Evolutionary conservation across 2,329 filamentous ascomycete genomes (phyloP).

Genomic region (Pyrenophora teres): DNA sequence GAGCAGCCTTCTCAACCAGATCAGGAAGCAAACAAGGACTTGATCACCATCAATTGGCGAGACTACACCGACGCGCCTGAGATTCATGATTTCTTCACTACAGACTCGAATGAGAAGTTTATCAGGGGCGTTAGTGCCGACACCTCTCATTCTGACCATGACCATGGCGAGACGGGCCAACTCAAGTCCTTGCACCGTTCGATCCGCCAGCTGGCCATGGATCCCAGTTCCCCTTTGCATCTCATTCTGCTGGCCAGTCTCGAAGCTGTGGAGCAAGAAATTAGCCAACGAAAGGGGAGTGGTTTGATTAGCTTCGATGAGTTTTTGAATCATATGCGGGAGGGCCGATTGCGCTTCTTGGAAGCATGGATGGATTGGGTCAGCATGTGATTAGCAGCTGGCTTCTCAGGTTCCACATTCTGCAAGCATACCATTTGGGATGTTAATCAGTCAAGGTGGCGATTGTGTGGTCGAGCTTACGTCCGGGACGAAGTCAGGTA

Average conservation of each 20-base stretch:
- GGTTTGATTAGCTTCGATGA: slow-evolving; percentile 79
- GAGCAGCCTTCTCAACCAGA: neutral
- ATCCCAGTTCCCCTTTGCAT: slow-evolving; percentile 26
- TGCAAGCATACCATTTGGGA: too few species aligned
- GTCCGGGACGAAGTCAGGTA: too few species aligned
- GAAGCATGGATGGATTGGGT: slow-evolving; percentile 87
- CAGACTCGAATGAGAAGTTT: slow-evolving; percentile 1
- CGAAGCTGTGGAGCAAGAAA: slow-evolving; percentile 69
- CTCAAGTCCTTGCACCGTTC: slow-evolving; percentile 19
- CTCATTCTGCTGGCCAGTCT: slow-evolving; percentile 55
- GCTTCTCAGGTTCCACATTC: too few species aligned
- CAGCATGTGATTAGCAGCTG: slow-evolving; percentile 38
- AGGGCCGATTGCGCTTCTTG: slow-evolving; percentile 71
- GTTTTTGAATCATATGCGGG: slow-evolving; percentile 74
- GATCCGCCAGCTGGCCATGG: slow-evolving; percentile 27
- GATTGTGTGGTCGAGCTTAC: too few species aligned
- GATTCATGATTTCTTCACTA: slow-evolving; percentile 17
- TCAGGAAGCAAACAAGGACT: neutral
- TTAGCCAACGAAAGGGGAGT: slow-evolving; percentile 73
- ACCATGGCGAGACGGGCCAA: slow-evolving; percentile 20
- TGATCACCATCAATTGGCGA: slow-evolving; percentile 3
- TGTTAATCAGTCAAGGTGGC: too few species aligned
- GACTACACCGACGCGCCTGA: slow-evolving; percentile 24
- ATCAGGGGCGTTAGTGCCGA: neutral
- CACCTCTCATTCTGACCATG: slow-evolving; percentile 16